phyloP scores from a whole-genome alignment of 2,329 filamentous ascomycete genomes.

The Onygenales sp. region DNA sequence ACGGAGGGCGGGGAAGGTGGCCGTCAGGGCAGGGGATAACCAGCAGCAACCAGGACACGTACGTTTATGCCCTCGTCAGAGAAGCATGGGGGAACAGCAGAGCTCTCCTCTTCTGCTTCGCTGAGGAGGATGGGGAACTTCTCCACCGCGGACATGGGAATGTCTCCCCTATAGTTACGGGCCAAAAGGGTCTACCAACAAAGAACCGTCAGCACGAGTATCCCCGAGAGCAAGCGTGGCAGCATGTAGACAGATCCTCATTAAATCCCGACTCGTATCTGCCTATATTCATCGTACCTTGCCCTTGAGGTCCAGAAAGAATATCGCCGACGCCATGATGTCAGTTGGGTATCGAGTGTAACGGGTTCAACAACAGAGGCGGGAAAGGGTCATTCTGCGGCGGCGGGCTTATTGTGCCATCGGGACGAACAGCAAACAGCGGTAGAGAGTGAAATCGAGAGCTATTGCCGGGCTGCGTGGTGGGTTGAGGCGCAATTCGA shows the following conservation, averaged over 20 bases:
- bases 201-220: constrained; percentile 14
- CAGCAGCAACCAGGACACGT: constrained; percentile 28
- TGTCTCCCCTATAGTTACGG: constrained; percentile 96
- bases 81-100: constrained; percentile 93
- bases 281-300: constrained; percentile 55
- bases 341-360: constrained; percentile 7
- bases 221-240: background rate
- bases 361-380: constrained; percentile 4
- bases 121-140: constrained; percentile 93
- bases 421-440: background rate
- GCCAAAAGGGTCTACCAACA: constrained; percentile 76
- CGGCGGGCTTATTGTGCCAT: constrained; percentile 1
- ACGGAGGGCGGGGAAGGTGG: constrained; percentile 3
- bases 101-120: constrained; percentile 98
- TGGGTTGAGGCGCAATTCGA: background rate
- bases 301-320: constrained; percentile 99
- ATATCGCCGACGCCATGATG: constrained; percentile 90
- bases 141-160: constrained; percentile 98
- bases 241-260: background rate
- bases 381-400: constrained; percentile 1
- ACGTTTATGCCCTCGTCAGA: constrained; percentile 98
- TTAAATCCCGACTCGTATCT: background rate
- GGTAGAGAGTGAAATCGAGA: background rate
- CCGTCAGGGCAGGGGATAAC: background rate
- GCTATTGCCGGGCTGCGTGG: background rate